Conservation (phyloP, 2,329 filamentous ascomycete species). For the Periconia sp. region DNA sequence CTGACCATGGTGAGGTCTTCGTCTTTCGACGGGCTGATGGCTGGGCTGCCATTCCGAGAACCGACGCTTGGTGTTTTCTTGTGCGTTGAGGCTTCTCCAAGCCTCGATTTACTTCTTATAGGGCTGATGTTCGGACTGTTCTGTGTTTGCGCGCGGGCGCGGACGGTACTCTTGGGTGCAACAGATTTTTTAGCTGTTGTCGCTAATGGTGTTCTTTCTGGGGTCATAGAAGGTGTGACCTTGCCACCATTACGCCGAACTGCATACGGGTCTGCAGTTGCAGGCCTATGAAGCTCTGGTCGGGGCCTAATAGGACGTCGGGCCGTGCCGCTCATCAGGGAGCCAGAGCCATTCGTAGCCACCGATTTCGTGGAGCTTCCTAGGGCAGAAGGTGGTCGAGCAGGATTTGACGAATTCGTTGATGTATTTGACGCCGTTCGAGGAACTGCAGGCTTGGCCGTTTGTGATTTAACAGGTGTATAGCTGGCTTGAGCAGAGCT, state of each 20-base stretch:
- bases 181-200: slow-evolving; percentile 41
- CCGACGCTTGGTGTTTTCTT: slow-evolving; percentile 32
- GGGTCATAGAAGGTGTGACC: slow-evolving; percentile 52
- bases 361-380: slow-evolving; percentile 36
- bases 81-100: slow-evolving; percentile 29
- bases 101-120: slow-evolving; percentile 39
- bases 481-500: slow-evolving; percentile 60
- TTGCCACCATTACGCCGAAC: slow-evolving; percentile 39
- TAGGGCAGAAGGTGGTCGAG: slow-evolving; percentile 41
- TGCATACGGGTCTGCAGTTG: slow-evolving; percentile 58
- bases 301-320: slow-evolving; percentile 50
- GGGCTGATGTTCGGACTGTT: slow-evolving; percentile 40
- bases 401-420: slow-evolving; percentile 28
- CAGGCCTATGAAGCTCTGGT: slow-evolving; percentile 52
- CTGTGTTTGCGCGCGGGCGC: slow-evolving; percentile 36
- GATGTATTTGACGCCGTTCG: slow-evolving; percentile 33
- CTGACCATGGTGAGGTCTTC: slow-evolving; percentile 53
- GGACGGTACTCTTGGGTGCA: slow-evolving; percentile 30
- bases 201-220: slow-evolving; percentile 47
- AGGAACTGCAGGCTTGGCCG: slow-evolving; percentile 34
- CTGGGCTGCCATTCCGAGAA: slow-evolving; percentile 35
- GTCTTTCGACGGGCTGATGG: slow-evolving; percentile 40
- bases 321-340: slow-evolving; percentile 62
- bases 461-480: slow-evolving; percentile 47
- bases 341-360: slow-evolving; percentile 39